These are phyloP conservation scores for Xylaria curta DNA, from an alignment of 495 filamentous ascomycete species.

Conservation along the genomic window DNA sequence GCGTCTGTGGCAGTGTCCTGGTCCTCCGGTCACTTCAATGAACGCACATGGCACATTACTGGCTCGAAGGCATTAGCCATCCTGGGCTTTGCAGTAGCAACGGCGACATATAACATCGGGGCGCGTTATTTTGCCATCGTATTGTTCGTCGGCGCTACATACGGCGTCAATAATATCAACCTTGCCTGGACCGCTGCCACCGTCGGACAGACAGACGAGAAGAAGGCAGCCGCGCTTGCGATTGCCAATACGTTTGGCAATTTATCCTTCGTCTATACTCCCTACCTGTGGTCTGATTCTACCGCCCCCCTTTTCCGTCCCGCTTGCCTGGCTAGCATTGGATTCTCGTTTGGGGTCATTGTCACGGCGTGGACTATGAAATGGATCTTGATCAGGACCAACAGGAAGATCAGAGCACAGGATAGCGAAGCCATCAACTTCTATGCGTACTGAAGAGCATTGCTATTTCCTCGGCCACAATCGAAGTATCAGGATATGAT, in stretches of 20 bases:
- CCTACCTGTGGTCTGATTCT: constrained; percentile 50
- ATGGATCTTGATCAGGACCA: constrained; percentile 41
- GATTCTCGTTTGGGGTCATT: constrained; percentile 43
- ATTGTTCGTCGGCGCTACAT: constrained; percentile 51
- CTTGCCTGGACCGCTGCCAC: constrained; percentile 50
- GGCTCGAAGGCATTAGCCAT: constrained; percentile 45
- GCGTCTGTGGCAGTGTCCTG: constrained; percentile 45
- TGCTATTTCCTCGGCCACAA: neutral
- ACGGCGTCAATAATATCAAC: constrained; percentile 53
- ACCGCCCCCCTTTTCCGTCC: constrained; percentile 46
- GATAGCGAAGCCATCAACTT: constrained; percentile 38
- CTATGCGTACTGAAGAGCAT: constrained; percentile 41
- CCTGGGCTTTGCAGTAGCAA: constrained; percentile 50
- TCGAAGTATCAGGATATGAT: neutral
- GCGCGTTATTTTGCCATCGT: constrained; percentile 49
- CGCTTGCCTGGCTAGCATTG: constrained; percentile 49
- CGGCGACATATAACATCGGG: constrained; percentile 46
- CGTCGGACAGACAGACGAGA: constrained; percentile 50
- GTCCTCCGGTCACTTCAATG: constrained; percentile 51
- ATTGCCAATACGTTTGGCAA: constrained; percentile 49
- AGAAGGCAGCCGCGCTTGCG: constrained; percentile 51
- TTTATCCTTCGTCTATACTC: constrained; percentile 46
- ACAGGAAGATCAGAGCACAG: constrained; percentile 47
- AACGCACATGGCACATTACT: constrained; percentile 59
- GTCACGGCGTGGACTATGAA: constrained; percentile 48